Percentiles rank a stretch among this genome's conserved stretches.
phyloP scores from a whole-genome alignment of 352 stramenopile genomes.

The Phytophthora agathidicida region DNA sequence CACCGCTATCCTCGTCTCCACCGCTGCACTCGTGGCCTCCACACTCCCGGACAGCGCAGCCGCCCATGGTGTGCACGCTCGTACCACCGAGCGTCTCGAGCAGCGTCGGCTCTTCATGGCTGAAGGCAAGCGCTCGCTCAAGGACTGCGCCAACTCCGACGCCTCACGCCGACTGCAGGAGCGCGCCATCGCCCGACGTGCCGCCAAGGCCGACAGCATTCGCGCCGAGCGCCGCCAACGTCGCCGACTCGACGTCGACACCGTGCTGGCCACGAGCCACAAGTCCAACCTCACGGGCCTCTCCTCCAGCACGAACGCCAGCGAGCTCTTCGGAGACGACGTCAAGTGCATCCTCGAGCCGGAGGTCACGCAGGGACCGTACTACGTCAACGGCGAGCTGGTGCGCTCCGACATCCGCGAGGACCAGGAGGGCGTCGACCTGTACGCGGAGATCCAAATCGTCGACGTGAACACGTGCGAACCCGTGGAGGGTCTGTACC shows the following conservation, averaged over 20 bases:
- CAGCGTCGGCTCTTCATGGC: conserved; percentile 31
- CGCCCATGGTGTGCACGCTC: conserved; percentile 8
- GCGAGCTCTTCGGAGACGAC: conserved; percentile 24
- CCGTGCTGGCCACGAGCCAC: conserved; percentile 21
- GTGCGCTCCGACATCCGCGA: conserved; percentile 26
- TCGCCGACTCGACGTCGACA: conserved; percentile 24
- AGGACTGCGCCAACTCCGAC: conserved; percentile 26
- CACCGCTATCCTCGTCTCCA: background rate
- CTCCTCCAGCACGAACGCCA: conserved; percentile 10
- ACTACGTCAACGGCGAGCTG: conserved; percentile 34
- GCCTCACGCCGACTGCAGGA: conserved; percentile 20
- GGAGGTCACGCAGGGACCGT: conserved; percentile 27
- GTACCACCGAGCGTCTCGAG: conserved; percentile 3
- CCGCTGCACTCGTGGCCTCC: background rate
- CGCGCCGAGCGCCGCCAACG: conserved; percentile 15
- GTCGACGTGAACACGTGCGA: conserved; percentile 36
- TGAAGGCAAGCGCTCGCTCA: conserved; percentile 28
- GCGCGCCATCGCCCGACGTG: conserved; percentile 10
- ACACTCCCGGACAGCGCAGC: background rate
- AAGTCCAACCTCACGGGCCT: conserved; percentile 25
- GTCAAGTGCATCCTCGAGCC: conserved; percentile 33
- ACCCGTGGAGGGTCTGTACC: conserved; percentile 22
- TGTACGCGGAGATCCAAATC: conserved; percentile 34
- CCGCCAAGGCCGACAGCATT: conserved; percentile 13
- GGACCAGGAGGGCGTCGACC: conserved; percentile 22